phyloP scores from a whole-genome alignment of 768 basidiomycete species.

The Tricholoma sp. region DNA sequence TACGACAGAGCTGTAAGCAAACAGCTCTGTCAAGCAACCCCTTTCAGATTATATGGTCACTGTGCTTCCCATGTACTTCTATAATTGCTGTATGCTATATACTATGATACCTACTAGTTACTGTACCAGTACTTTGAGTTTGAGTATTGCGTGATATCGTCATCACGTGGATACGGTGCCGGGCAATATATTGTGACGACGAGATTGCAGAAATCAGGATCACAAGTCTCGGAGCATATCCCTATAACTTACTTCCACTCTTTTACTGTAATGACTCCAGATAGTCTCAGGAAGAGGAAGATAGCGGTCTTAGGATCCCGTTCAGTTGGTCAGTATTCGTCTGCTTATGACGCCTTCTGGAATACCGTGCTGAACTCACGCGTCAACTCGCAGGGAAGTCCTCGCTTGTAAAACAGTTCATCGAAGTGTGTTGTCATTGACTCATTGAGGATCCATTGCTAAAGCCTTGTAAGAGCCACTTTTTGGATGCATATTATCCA shows the following conservation, averaged over 20 bases:
- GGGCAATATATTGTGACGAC: not conserved
- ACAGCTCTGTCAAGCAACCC: conserved; percentile 32
- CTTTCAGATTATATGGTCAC: conserved; percentile 61
- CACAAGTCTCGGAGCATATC: not conserved
- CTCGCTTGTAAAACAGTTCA: conserved; percentile 90
- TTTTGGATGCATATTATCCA: conserved; percentile 91
- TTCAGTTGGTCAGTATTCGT: conserved; percentile 68
- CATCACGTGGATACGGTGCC: not conserved
- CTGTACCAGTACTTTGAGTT: no score
- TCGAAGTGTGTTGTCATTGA: conserved; percentile 44
- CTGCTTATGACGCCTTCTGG: not conserved
- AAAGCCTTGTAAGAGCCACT: conserved; percentile 51
- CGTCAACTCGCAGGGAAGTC: conserved; percentile 71
- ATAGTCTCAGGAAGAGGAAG: conserved; percentile 71
- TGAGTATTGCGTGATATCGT: no score
- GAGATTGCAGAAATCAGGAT: not conserved
- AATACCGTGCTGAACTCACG: not conserved
- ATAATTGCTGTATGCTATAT: no score
- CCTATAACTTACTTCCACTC: conserved; percentile 1
- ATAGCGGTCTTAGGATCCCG: conserved; percentile 88
- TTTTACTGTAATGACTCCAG: conserved; percentile 16
- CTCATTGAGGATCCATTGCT: not conserved
- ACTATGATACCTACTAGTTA: no score
- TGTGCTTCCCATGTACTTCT: no score
- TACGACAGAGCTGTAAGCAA: conserved; percentile 38